Evolutionary conservation across 345 rosid species (phyloP).

Genomic region (Mangifera indica): DNA sequence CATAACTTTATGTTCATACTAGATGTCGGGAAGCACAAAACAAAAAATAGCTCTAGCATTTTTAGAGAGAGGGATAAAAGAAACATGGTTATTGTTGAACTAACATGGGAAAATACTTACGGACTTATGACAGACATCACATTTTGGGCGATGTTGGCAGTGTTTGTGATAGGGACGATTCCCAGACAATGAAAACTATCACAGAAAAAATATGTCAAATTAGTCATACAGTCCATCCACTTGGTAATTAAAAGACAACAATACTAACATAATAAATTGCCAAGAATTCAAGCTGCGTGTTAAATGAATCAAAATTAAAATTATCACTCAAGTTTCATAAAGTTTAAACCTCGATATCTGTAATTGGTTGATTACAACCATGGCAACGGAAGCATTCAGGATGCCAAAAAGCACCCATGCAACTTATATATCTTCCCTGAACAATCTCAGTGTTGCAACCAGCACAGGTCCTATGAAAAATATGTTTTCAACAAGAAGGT

Average conservation of each 20-base stretch:
- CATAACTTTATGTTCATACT: background rate
- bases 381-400: slow-evolving; percentile 82
- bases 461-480: slow-evolving; percentile 52
- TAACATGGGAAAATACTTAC: slow-evolving; percentile 48
- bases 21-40: background rate
- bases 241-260: background rate
- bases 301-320: slow-evolving; percentile 13
- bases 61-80: background rate
- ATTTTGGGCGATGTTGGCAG: slow-evolving; percentile 85
- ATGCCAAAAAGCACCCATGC: slow-evolving; percentile 84
- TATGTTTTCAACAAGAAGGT: slow-evolving; percentile 19
- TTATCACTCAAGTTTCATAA: slow-evolving; percentile 3
- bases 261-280: background rate
- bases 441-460: slow-evolving; percentile 74
- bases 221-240: slow-evolving; percentile 17
- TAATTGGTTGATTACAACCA: slow-evolving; percentile 67
- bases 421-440: slow-evolving; percentile 67
- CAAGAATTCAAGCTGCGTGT: slow-evolving; percentile 15
- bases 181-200: slow-evolving; percentile 66
- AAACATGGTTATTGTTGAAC: background rate
- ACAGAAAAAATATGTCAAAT: slow-evolving; percentile 19
- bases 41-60: background rate
- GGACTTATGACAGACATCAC: slow-evolving; percentile 82
- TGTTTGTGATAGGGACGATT: slow-evolving; percentile 77
- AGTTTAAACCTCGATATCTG: slow-evolving; percentile 64